A percentile compares a stretch with the other conserved stretches of the same genome.
Conservation (phyloP, 2,329 filamentous ascomycete species). For the Penicillium janthinellum region DNA sequence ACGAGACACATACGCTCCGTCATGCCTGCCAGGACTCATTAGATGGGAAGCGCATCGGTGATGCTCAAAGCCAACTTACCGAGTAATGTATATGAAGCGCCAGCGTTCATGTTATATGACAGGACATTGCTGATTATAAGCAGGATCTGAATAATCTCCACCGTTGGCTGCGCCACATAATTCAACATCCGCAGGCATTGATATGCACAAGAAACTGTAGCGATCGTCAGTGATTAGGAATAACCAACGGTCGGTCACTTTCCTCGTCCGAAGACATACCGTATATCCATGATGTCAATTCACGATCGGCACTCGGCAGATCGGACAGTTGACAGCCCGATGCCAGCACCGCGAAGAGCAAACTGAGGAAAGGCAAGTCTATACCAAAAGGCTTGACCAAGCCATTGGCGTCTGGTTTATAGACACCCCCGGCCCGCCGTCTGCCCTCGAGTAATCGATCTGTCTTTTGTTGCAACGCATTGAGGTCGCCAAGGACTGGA, state of each 20-base stretch:
- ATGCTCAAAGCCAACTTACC: conserved; percentile 34
- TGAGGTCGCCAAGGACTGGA: conserved; percentile 57
- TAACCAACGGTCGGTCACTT: neutral
- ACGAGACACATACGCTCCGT: conserved; percentile 56
- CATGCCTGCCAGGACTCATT: conserved; percentile 27
- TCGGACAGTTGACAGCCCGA: conserved; percentile 63
- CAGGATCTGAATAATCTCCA: conserved; percentile 64
- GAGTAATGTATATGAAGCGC: conserved; percentile 63
- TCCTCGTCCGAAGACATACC: conserved; percentile 40
- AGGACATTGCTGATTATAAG: conserved; percentile 64
- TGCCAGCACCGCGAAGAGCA: conserved; percentile 63
- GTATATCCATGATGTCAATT: conserved; percentile 66
- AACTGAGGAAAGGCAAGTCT: conserved; percentile 59
- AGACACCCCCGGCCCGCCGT: conserved; percentile 43
- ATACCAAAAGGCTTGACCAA: conserved; percentile 60
- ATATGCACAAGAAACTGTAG: conserved; percentile 62
- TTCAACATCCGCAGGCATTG: conserved; percentile 66
- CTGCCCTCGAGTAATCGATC: conserved; percentile 55
- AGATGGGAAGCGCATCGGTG: conserved; percentile 39
- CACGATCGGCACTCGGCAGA: conserved; percentile 58
- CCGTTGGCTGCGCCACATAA: conserved; percentile 62
- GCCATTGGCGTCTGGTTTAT: conserved; percentile 49
- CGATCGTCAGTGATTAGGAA: conserved; percentile 18
- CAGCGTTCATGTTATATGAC: conserved; percentile 66
- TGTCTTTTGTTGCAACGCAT: conserved; percentile 54